Base-by-base conservation (phyloP, 73 alveolate species). In the Symbiodinium natans region DNA sequence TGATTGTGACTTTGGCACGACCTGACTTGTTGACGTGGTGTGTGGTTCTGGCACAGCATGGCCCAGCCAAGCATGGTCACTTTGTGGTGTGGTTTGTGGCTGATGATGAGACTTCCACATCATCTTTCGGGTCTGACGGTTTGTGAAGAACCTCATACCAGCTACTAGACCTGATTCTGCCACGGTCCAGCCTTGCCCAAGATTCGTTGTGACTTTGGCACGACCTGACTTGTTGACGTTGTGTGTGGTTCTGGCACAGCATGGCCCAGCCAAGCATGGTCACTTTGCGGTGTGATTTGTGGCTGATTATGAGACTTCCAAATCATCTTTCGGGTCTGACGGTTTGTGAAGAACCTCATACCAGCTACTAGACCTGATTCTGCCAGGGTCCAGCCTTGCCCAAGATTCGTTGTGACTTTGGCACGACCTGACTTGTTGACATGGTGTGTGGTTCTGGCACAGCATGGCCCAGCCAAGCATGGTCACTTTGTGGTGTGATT, bases 121-220 rank as follows among this genome's bases (percentile, higher is more conserved):
- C 92, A 82, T 82, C 73, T 82, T 82, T 40, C 73, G 92, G 92
- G 92, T 63, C 92, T 82, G 92, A 82, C 6, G 39, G 73, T 71
- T 54, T 82, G 68, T 82, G 92, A 82, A 9, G 92, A 82, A 41
- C 73, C 40, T 21, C 42, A 6, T 41, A 82, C 92, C 92, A 82
- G 92, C 92, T 82, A 82, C 92, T 82, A 82, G 92, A 82, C 21
- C 92, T 82, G 92, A 82, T 42, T 41, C 8, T 31, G 41, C 41
- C 88, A 38, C 56, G 40, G 19, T 23, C n/a, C n/a, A n/a, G n/a
- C n/a, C n/a, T n/a, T n/a, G n/a, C n/a, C n/a, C n/a, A n/a, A n/a
- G n/a, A n/a, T n/a, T n/a, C n/a, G n/a, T n/a, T n/a, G n/a, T n/a
- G n/a, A n/a, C n/a, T n/a, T n/a, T n/a, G n/a, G n/a, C n/a, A n/a